Evolutionary conservation across 768 basidiomycete genomes (phyloP).

Genomic region (Pulveroboletus sp.): DNA sequence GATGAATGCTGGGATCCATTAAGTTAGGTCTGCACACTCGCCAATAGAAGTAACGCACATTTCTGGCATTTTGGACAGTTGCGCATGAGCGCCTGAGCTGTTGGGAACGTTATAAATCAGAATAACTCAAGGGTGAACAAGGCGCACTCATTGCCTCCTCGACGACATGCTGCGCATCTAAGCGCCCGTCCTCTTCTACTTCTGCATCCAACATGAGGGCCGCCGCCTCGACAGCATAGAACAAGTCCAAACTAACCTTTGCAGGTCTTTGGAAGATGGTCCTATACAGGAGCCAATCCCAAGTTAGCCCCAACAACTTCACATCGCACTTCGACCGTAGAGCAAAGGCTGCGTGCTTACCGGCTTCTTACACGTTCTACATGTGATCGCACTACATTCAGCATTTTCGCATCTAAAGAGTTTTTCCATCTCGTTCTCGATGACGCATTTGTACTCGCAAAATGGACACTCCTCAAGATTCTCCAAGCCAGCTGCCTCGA

Average conservation of each 20-base stretch:
- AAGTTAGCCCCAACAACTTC: not conserved
- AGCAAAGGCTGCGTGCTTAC: slow-evolving; percentile 34
- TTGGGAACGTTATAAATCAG: slow-evolving; percentile 2
- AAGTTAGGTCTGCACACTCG: not conserved
- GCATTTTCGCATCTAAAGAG: slow-evolving; percentile 52
- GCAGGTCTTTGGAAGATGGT: slow-evolving; percentile 79
- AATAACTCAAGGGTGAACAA: slow-evolving; percentile 14
- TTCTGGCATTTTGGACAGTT: slow-evolving; percentile 85
- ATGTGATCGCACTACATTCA: slow-evolving; percentile 73
- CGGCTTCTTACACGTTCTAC: slow-evolving; percentile 70
- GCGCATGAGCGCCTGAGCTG: slow-evolving; percentile 78
- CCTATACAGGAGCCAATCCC: slow-evolving; percentile 35
- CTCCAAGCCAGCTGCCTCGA: slow-evolving; percentile 72
- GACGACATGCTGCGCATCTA: slow-evolving; percentile 71
- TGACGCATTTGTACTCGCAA: slow-evolving; percentile 83
- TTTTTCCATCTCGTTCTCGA: slow-evolving; percentile 63
- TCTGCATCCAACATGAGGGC: slow-evolving; percentile 39
- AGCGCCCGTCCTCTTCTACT: slow-evolving; percentile 64
- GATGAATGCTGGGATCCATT: slow-evolving; percentile 55
- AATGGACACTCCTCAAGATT: slow-evolving; percentile 87
- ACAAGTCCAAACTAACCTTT: slow-evolving; percentile 43
- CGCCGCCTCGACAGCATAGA: not conserved
- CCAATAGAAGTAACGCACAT: slow-evolving; percentile 39
- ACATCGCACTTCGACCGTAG: not conserved
- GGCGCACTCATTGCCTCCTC: slow-evolving; percentile 89